Evolutionary conservation across 1,139 yeast genomes (phyloP), one percentile per base, ranked within the genome.

Genomic region (Pichia sp.): DNA sequence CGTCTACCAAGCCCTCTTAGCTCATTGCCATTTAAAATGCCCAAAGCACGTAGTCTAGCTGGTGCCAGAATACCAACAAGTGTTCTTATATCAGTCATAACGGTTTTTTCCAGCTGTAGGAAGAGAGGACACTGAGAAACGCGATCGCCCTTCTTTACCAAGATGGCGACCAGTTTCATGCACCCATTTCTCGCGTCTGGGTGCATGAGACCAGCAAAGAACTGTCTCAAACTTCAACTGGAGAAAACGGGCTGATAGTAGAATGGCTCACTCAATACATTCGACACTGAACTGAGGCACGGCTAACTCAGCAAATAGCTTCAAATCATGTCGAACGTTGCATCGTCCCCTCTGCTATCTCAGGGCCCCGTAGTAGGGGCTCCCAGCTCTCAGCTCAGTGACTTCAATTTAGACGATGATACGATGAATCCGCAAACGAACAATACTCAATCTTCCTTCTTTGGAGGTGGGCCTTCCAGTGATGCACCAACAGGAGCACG

Each of bases 301-400:
- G 7, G 1, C 13, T 32, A 19, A 8, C 4, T 34, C 40, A 13
- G 15, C 40, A 42, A 13, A 16, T 16, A 15, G 16, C 45, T 15
- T 8, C 11, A 19, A 19, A 10, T 4, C 2, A 56, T 59, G 60
- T 58, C 62, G 1, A 53, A 57, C 36, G 52, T 57, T 19, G 56
- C 57, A 1, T 61, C 63, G 4, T 61, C 64, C 2, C 64, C 64
- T 5, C 26, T 61, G 11, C 47, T 52, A 8, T 54, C 62, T 2
- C 57, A 54, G n/a, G 52, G 56, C 19, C 52, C 46, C 10, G 57
- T 58, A 3, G 42, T 13, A 10, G 43, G 38, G 7, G 43, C 40
- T 1, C 50, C 54, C 19, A 54, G 57, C 45, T 59, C 58, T 13
- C 57, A 59, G 23, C 30, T 59, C 34, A 60, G 61, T 50, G 64